phyloP scores from a whole-genome alignment of 345 rosid species.

The Aethionema arabicum region DNA sequence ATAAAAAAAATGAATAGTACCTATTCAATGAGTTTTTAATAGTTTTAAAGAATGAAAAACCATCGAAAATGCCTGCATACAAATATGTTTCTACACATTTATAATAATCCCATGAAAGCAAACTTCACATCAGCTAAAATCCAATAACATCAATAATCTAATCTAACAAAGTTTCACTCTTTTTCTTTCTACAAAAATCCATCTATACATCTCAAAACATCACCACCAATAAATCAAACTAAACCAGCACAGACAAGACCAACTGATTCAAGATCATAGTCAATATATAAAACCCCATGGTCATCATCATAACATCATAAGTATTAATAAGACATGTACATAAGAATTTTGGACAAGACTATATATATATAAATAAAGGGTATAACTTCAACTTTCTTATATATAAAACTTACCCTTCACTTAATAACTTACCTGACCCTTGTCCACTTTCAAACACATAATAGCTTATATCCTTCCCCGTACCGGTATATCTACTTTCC shows the following conservation, averaged over 20 bases:
- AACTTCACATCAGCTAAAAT: no score
- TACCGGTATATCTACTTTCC: neutral
- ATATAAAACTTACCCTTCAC: slow-evolving; percentile 34
- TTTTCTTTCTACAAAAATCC: neutral
- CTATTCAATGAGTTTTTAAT: no score
- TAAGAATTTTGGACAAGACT: slow-evolving; percentile 38
- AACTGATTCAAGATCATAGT: slow-evolving; percentile 25
- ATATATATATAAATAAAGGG: slow-evolving; percentile 36
- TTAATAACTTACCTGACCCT: slow-evolving; percentile 30
- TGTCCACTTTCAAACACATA: slow-evolving; percentile 26
- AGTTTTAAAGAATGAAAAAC: no score
- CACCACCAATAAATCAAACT: neutral
- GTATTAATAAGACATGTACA: slow-evolving; percentile 53
- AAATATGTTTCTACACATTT: no score
- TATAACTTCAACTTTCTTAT: slow-evolving; percentile 28
- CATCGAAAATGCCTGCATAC: no score
- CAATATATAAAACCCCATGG: slow-evolving; percentile 25
- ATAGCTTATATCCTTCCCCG: slow-evolving; percentile 2
- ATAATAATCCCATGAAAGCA: no score
- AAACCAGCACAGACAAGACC: slow-evolving; percentile 19
- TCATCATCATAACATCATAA: slow-evolving; percentile 22
- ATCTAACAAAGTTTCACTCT: slow-evolving; percentile 18
- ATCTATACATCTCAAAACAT: neutral
- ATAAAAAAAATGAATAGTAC: no score
- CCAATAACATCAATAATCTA: neutral